These are phyloP conservation scores for Coemansia sp. DNA, from an alignment of 192 early-diverging fungal species.

Conservation along the genomic window DNA sequence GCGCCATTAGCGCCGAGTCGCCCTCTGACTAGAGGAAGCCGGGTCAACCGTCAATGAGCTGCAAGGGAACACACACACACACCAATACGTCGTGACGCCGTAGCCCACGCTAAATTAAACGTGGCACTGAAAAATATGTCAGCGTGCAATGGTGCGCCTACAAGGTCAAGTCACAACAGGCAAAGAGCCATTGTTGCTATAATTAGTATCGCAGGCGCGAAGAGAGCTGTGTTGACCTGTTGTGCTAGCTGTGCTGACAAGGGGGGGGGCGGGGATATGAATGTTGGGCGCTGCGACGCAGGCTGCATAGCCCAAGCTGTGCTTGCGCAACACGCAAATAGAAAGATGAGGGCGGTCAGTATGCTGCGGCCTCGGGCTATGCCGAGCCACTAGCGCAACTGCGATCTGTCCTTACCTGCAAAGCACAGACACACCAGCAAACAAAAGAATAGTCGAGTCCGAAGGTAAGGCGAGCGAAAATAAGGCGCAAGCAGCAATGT, in stretches of 20 bases:
- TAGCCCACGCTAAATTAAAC: not conserved
- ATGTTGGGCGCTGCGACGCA: not conserved
- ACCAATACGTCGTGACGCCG: not conserved
- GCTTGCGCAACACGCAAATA: not conserved
- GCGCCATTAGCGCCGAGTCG: constrained; percentile 19
- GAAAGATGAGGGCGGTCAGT: not conserved
- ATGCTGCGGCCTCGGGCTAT: not conserved
- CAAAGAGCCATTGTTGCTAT: constrained; percentile 2
- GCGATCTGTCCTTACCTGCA: not conserved
- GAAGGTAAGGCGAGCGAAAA: not conserved
- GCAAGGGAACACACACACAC: not conserved
- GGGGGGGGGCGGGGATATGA: not conserved
- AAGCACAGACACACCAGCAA: not conserved
- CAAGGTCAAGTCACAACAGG: not conserved
- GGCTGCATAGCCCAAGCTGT: not conserved
- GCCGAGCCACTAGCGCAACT: too few species aligned
- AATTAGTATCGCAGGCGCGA: not conserved
- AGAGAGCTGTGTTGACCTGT: constrained; percentile 3
- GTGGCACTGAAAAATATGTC: not conserved
- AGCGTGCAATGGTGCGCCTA: constrained; percentile 5
- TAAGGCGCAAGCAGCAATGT: not conserved
- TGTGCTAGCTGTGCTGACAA: not conserved
- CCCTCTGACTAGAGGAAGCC: not conserved
- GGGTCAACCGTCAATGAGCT: not conserved
- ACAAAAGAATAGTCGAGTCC: not conserved